These are phyloP conservation scores for Leccinum boreale DNA, from an alignment of 768 basidiomycete genomes.

Conservation along the genomic window DNA sequence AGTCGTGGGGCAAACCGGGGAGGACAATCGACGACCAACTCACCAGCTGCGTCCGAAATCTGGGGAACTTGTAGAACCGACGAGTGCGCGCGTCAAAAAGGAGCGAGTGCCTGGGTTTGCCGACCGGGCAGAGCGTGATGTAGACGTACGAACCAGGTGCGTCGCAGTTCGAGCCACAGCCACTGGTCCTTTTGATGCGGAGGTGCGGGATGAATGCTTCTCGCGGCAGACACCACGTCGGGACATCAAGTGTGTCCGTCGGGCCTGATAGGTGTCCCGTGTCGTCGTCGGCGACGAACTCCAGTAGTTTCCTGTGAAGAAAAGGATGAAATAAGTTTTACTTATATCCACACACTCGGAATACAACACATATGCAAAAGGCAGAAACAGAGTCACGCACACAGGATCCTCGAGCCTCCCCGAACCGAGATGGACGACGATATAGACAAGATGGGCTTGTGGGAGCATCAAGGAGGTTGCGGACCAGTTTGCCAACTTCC, in stretches of 20 bases:
- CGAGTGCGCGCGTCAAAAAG: constrained; percentile 13
- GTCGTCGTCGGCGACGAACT: constrained; percentile 16
- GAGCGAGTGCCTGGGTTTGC: constrained; percentile 12
- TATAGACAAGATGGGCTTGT: constrained; percentile 14
- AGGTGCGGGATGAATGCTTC: constrained; percentile 15
- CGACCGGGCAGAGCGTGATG: constrained; percentile 10
- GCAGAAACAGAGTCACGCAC: constrained; percentile 6
- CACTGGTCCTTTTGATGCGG: not conserved
- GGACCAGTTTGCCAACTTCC: constrained; percentile 4
- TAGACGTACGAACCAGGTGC: constrained; percentile 13
- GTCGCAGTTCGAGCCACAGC: not conserved
- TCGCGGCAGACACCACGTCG: constrained; percentile 6
- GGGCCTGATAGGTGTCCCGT: constrained; percentile 10
- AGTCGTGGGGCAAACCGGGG: not conserved
- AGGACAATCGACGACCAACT: not conserved
- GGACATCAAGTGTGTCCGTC: constrained; percentile 12
- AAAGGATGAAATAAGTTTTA: not conserved
- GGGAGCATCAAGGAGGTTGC: constrained; percentile 5
- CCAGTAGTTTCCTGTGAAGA: constrained; percentile 14
- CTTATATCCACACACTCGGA: not conserved
- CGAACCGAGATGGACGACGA: constrained; percentile 9
- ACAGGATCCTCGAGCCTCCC: constrained; percentile 11
- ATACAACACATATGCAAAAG: not conserved
- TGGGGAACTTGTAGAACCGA: constrained; percentile 22
- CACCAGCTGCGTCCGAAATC: constrained; percentile 16